Evolutionary conservation across 768 basidiomycete genomes (phyloP).

Genomic region (Naganishia randhawae): DNA sequence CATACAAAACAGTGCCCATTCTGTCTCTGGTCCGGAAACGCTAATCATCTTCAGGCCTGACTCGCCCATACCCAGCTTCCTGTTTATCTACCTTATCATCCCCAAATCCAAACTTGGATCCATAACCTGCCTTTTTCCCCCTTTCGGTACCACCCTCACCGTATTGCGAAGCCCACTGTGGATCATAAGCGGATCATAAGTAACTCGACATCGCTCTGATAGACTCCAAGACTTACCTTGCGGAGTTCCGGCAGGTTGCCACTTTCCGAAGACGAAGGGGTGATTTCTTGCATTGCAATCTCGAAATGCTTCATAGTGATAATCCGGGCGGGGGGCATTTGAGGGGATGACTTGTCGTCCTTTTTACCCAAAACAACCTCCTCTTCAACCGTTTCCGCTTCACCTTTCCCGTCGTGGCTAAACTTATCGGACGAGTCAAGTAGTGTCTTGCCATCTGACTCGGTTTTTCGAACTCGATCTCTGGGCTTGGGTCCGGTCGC

Average conservation of each 20-base stretch:
- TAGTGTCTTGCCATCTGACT: not conserved
- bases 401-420: not conserved
- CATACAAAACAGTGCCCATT: not conserved
- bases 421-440: not conserved
- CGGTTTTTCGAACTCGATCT: not conserved
- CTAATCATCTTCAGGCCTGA: conserved; percentile 29
- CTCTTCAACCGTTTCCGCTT: not conserved
- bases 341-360: not conserved
- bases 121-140: conserved; percentile 73
- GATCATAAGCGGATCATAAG: not conserved
- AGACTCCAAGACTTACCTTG: conserved; percentile 58
- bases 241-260: conserved; percentile 37
- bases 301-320: conserved; percentile 62
- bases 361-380: not conserved
- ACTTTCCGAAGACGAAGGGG: conserved; percentile 76
- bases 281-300: conserved; percentile 82
- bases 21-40: not conserved
- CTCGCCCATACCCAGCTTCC: conserved; percentile 38
- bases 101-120: conserved; percentile 77
- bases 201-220: conserved; percentile 51
- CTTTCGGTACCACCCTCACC: conserved; percentile 76
- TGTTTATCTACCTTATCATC: conserved; percentile 32
- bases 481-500: not conserved
- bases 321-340: not conserved
- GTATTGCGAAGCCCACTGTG: conserved; percentile 88